Percentiles rank a stretch among this genome's conserved stretches.
Evolutionary conservation across 805 yeast species (phyloP).

Genomic region (Wickerhamomyces ciferrii): DNA sequence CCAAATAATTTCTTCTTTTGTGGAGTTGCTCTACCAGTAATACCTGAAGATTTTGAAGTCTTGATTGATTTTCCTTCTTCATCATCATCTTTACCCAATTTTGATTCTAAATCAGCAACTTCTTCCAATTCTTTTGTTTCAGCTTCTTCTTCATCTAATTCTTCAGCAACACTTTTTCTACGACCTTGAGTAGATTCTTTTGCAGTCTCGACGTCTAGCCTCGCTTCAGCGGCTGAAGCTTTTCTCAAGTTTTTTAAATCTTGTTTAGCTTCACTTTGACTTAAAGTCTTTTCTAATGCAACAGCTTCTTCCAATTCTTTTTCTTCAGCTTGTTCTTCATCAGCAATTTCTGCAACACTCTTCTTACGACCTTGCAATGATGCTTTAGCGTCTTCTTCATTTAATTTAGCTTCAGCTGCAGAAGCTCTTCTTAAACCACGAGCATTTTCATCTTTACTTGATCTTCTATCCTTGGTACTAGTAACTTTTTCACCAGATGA

Average conservation of each 20-base stretch:
- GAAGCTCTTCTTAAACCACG: no score
- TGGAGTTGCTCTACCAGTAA: not conserved
- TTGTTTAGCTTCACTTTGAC: not conserved
- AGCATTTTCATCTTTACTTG: no score
- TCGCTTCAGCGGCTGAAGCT: not conserved
- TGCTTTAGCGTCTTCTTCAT: not conserved
- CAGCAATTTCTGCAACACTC: not conserved
- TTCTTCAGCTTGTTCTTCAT: slow-evolving; percentile 2
- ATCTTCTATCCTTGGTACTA: no score
- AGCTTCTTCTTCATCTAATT: not conserved
- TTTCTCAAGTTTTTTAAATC: not conserved
- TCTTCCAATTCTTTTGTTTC: not conserved
- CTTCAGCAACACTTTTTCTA: not conserved
- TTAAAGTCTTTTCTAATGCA: not conserved
- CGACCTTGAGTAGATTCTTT: not conserved
- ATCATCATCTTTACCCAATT: not conserved
- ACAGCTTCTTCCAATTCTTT: slow-evolving; percentile 6
- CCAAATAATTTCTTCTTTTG: slow-evolving; percentile 11
- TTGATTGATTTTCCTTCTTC: not conserved
- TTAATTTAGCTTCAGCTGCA: not conserved
- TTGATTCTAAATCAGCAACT: not conserved
- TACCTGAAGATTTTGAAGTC: not conserved
- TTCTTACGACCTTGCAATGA: not conserved
- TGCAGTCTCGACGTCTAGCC: not conserved
- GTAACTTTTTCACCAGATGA: no score